Base-by-base conservation (phyloP, 23 red algal genomes). In the Gracilaria caudata region DNA sequence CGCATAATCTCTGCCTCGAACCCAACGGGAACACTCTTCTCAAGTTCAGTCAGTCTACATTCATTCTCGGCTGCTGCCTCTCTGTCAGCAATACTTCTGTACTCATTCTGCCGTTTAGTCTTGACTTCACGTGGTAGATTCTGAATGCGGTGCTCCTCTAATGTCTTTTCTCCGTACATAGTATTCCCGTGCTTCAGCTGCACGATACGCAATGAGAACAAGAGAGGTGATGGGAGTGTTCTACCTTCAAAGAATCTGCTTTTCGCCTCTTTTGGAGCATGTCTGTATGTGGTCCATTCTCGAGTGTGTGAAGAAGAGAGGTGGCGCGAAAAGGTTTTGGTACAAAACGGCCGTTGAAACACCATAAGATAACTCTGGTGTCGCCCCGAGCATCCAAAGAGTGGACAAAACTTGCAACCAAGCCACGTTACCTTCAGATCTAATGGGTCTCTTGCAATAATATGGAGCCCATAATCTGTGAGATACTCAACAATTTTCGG, bases 391-490 rank as follows among this genome's bases (percentile, higher is more conserved):
- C 4, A 23, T 25, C 39, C 43, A 29, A 46, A 75, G 29, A 43
- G 43, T 38, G 43, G 37, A 47, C 70, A 75, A 29, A 75, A 75
- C 19, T 75, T 75, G 47, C 70, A 75, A 11, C 39, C 70, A 0
- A 75, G 70, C 70, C 70, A 75, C 26, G 43, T 75, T 6, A 75
- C 70, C 35, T 75, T 16, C 3, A 24, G 21, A 75, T 30, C 4
- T 45, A 8, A 24, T 75, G 37, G 39, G 13, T 75, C 70, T 25
- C 70, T 75, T 49, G 47, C 70, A 8, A 75, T 49, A 19, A 75
- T 33, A 47, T 75, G 70, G 25, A 75, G 70, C 43, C 70, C 70
- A 75, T 75, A 75, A 6, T 75, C 38, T 49, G 25, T 46, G 21
- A 75, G 19, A 14, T 46, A 49, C 7, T 29, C 25, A 0, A 26